phyloP scores from a whole-genome alignment of 2,329 filamentous ascomycete species.

The Aspergillus udagawae region DNA sequence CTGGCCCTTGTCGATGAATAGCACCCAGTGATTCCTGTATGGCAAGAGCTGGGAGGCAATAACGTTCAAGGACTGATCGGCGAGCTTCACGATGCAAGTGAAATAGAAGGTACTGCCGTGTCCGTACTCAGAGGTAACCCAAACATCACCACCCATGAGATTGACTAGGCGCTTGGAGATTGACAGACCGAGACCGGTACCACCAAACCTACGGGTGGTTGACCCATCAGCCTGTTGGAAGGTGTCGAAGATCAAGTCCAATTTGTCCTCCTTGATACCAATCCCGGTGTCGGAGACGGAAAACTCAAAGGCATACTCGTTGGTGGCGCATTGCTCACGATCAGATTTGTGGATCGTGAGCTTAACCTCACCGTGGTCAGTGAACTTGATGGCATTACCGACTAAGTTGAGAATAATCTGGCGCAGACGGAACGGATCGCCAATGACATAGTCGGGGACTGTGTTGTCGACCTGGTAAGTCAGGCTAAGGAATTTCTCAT shows the following conservation, averaged over 20 bases:
- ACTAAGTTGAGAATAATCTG: slow-evolving; percentile 97
- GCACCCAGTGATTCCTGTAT: slow-evolving; percentile 87
- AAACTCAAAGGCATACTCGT: slow-evolving; percentile 93
- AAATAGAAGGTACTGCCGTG: slow-evolving; percentile 95
- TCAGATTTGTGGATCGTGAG: slow-evolving; percentile 77
- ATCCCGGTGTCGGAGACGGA: slow-evolving; percentile 95
- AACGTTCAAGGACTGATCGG: slow-evolving; percentile 69
- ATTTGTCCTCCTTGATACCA: slow-evolving; percentile 90
- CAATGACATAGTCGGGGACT: slow-evolving; percentile 91
- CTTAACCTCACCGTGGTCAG: slow-evolving; percentile 92
- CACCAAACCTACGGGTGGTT: slow-evolving; percentile 92
- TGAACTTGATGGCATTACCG: slow-evolving; percentile 98
- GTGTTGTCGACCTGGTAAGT: slow-evolving; percentile 91
- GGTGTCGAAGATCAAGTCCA: slow-evolving; percentile 96
- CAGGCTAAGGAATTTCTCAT: slow-evolving; percentile 88
- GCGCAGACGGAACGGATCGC: slow-evolving; percentile 90
- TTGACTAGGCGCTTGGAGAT: slow-evolving; percentile 95
- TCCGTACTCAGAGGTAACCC: slow-evolving; percentile 90
- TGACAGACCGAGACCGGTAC: slow-evolving; percentile 86
- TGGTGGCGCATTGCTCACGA: slow-evolving; percentile 60
- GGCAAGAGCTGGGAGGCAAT: slow-evolving; percentile 75
- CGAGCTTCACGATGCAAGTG: slow-evolving; percentile 84
- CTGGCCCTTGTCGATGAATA: slow-evolving; percentile 90
- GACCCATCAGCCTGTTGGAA: slow-evolving; percentile 98
- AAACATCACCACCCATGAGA: slow-evolving; percentile 92